Evolutionary conservation across 176 grass and related monocot species (phyloP), one percentile per base, ranked within the genome.

Genomic region (Elymus sibiricus): DNA sequence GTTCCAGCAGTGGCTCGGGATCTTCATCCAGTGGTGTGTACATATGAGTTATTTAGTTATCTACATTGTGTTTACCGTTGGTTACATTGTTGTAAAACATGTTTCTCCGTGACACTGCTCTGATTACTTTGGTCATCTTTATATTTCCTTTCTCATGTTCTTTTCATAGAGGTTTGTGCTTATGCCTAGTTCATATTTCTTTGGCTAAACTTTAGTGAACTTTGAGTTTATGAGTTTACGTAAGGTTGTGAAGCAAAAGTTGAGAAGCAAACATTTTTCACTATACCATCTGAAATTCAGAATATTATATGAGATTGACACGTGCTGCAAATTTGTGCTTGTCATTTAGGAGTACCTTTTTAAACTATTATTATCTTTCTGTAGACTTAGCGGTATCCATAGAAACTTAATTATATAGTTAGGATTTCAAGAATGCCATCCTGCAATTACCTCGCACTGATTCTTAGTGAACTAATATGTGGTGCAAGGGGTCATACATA

Each of bases 1-100:
- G 87, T 91, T 96, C 90, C 47, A 91, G 88, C 90, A 93, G 97
- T 22, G 93, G 84, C 43, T 94, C 91, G 65, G 97, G 84, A 46
- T 95, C 95, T 67, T 91, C 94, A 74, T 99, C 97, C 32, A 94
- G 94, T 70, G 94, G 94, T 97, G 75, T 86, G 97, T 94, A 74
- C 77, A 61, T 80, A 34, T 85, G 27, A 66, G 19, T 86, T 58
- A 53, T 53, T 58, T 58, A 58, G 53, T 58, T 58, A 59, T 63
- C 6, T 40, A 24, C 59, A 24, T 53, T 89, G 1, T 64, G 63
- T 34, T 53, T 76, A 77, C 15, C 15, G 31, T 76, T 73, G 64
- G 62, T 43, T 39, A 70, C 9, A 77, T 82, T 62, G 38, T 79
- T 74, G 42, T 89, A 31, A 61, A 80, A 74, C 56, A 13, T 82